These are phyloP conservation scores for Acrocalymma vagum DNA, from an alignment of 2,329 filamentous ascomycete genomes.

Conservation along the genomic window DNA sequence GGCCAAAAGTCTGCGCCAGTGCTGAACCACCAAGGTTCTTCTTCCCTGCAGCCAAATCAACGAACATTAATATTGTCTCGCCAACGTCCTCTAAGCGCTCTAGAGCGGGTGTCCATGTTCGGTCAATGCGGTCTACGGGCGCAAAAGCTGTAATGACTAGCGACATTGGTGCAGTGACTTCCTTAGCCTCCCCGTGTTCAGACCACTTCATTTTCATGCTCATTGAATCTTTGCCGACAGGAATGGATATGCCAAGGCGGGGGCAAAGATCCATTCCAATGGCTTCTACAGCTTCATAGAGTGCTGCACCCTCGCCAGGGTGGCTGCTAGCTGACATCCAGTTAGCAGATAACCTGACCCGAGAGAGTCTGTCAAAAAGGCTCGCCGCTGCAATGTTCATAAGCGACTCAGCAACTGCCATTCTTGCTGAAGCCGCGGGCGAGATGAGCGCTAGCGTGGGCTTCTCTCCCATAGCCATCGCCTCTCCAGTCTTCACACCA, in stretches of 20 bases:
- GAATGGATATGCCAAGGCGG: conserved; percentile 88
- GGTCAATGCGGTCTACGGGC: conserved; percentile 80
- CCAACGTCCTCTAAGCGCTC: conserved; percentile 85
- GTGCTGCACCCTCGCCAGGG: conserved; percentile 86
- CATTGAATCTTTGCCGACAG: conserved; percentile 97
- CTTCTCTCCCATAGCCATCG: conserved; percentile 98
- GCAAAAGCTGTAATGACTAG: conserved; percentile 91
- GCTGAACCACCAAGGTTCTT: conserved; percentile 90
- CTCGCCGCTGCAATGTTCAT: conserved; percentile 90
- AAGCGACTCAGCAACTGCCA: conserved; percentile 94
- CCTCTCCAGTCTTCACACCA: conserved; percentile 82
- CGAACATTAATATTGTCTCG: conserved; percentile 86
- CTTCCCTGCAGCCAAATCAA: conserved; percentile 84
- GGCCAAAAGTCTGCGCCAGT: conserved; percentile 86
- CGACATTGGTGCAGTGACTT: conserved; percentile 91
- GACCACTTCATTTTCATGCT: conserved; percentile 98
- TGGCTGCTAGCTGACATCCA: conserved; percentile 99
- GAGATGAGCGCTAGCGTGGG: conserved; percentile 89
- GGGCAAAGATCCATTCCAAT: conserved; percentile 94
- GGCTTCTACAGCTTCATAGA: conserved; percentile 93
- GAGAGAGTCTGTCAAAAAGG: conserved; percentile 74
- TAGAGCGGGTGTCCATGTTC: conserved; percentile 94
- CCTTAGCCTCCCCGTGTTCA: conserved; percentile 72
- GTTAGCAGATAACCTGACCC: conserved; percentile 91
- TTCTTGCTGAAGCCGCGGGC: conserved; percentile 87